A percentile compares a stretch with the other conserved stretches of the same genome.
These are phyloP conservation scores for Allodekkera sacchari DNA, from an alignment of 805 yeast species.

Conservation along the genomic window DNA sequence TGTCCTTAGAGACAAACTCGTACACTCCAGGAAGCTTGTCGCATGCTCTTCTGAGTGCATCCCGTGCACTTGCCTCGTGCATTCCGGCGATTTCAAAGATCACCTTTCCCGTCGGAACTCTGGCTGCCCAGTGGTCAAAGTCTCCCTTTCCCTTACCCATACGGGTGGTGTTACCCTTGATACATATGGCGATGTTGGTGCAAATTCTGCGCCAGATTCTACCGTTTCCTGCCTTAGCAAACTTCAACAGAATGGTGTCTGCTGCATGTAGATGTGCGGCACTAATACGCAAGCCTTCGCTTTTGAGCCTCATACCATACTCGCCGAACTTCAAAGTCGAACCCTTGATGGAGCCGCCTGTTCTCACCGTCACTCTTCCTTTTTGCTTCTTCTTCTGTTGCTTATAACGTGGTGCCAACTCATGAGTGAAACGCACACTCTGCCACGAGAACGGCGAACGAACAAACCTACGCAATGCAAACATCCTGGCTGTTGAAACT, in stretches of 20 bases:
- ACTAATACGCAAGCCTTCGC: constrained; percentile 79
- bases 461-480: no score
- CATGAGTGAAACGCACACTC: constrained; percentile 61
- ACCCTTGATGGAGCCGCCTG: constrained; percentile 91
- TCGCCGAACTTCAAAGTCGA: constrained; percentile 73
- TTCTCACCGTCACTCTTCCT: constrained; percentile 90
- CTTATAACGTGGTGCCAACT: constrained; percentile 68
- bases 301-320: constrained; percentile 77
- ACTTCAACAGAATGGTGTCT: constrained; percentile 75
- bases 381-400: constrained; percentile 72
- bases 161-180: constrained; percentile 97
- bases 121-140: constrained; percentile 93
- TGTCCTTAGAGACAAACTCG: constrained; percentile 65
- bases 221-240: constrained; percentile 72
- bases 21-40: constrained; percentile 88
- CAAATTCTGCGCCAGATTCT: constrained; percentile 70
- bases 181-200: constrained; percentile 84
- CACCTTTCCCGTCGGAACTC: constrained; percentile 93
- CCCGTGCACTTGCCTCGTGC: constrained; percentile 86
- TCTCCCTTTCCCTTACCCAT: constrained; percentile 99
- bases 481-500: no score
- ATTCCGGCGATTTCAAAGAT: constrained; percentile 71
- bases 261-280: constrained; percentile 91
- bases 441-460: no score
- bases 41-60: constrained; percentile 83